Conservation (phyloP, 2,329 filamentous ascomycete genomes). For the Sarocladiaceae sp. region DNA sequence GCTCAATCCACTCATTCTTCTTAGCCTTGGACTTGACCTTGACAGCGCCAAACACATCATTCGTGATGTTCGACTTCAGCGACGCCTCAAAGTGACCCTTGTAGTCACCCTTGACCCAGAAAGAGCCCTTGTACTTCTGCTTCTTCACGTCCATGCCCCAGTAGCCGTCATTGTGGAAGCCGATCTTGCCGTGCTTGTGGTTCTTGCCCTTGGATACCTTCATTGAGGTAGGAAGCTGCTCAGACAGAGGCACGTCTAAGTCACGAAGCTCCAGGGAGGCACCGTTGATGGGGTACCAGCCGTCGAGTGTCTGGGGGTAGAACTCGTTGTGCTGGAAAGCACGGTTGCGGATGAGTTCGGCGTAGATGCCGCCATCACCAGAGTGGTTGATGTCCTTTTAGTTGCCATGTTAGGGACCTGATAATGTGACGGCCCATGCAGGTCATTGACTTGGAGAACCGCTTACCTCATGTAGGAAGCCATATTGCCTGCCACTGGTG, state of each 20-base stretch:
- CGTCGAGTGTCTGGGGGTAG: conserved; percentile 39
- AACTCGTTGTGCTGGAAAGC: conserved; percentile 57
- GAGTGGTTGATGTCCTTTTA: conserved; percentile 60
- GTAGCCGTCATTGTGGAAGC: conserved; percentile 50
- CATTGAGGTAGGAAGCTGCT: conserved; percentile 48
- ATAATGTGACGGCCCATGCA: no score
- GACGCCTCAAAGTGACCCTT: conserved; percentile 42
- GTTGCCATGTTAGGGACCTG: not conserved
- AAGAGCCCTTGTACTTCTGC: conserved; percentile 44
- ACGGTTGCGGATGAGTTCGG: conserved; percentile 65
- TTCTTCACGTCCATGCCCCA: conserved; percentile 54
- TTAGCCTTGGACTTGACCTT: conserved; percentile 39
- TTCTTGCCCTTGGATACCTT: conserved; percentile 33
- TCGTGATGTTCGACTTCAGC: conserved; percentile 38
- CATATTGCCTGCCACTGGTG: conserved; percentile 40
- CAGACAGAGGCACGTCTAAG: conserved; percentile 43
- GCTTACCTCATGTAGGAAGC: conserved; percentile 40
- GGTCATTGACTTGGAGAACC: no score
- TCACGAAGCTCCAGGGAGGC: conserved; percentile 43
- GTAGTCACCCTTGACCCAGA: conserved; percentile 49
- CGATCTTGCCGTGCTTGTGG: conserved; percentile 30
- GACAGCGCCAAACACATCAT: conserved; percentile 40
- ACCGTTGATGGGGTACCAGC: conserved; percentile 39
- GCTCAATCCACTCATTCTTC: conserved; percentile 44
- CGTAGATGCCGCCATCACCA: conserved; percentile 70